phyloP scores from a whole-genome alignment of 345 rosid genomes.

The Mercurialis annua region DNA sequence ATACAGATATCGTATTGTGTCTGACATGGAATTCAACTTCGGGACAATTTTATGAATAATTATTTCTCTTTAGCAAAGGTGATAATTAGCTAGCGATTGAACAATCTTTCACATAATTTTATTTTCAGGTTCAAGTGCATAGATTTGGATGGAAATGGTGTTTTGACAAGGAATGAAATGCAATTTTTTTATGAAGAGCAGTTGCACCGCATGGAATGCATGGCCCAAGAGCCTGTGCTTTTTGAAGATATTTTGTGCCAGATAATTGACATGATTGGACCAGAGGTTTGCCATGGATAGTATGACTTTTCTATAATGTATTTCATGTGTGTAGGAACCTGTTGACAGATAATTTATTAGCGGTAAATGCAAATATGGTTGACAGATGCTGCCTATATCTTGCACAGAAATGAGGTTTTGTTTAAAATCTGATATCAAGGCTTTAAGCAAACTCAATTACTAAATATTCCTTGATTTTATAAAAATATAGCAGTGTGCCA shows the following conservation, averaged over 20 bases:
- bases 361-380: not conserved
- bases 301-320: not conserved
- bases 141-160: constrained; percentile 93
- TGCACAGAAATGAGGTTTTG: constrained; percentile 1
- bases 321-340: not conserved
- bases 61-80: not conserved
- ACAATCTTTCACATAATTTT: constrained; percentile 16
- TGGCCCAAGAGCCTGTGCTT: constrained; percentile 95
- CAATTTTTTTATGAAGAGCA: constrained; percentile 96
- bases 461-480: not conserved
- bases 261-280: constrained; percentile 89
- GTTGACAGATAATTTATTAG: not conserved
- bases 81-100: not conserved
- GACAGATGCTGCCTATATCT: not conserved
- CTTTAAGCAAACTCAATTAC: not conserved
- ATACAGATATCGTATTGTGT: not conserved
- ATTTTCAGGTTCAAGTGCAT: constrained; percentile 85
- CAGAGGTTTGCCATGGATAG: constrained; percentile 50
- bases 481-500: not conserved
- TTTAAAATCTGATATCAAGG: not conserved
- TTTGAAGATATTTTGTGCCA: constrained; percentile 96
- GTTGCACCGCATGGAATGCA: constrained; percentile 97
- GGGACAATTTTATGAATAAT: too few relatives aligned
- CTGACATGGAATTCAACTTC: not conserved
- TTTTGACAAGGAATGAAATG: constrained; percentile 77